Conservation (phyloP, 2,329 filamentous ascomycete species). For the Aspergillus sp. region DNA sequence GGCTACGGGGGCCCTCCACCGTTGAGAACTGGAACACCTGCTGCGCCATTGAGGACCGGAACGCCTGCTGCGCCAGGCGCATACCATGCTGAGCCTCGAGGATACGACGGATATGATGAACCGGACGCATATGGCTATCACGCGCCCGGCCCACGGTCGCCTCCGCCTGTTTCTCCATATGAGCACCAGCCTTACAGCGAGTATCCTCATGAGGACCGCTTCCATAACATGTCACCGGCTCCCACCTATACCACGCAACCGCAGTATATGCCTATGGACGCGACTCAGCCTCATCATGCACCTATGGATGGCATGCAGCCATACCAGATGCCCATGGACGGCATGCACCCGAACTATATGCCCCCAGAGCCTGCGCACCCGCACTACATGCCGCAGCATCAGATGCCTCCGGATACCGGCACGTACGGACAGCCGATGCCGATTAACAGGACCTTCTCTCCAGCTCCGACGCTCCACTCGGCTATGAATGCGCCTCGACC, state of each 20-base stretch:
- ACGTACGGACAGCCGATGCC: neutral
- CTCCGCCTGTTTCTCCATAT: slow-evolving; percentile 23
- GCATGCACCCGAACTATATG: slow-evolving; percentile 9
- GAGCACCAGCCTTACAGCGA: slow-evolving; percentile 27
- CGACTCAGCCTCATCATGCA: slow-evolving; percentile 8
- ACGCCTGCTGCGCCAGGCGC: slow-evolving; percentile 2
- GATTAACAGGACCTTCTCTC: slow-evolving; percentile 1
- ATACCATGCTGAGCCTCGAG: slow-evolving; percentile 11
- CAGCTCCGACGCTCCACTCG: slow-evolving; percentile 18
- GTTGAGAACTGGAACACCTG: slow-evolving; percentile 8
- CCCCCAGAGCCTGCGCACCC: slow-evolving; percentile 21
- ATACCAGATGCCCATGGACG: slow-evolving; percentile 28
- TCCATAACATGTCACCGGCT: slow-evolving; percentile 19
- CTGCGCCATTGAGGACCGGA: slow-evolving; percentile 8
- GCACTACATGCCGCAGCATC: slow-evolving; percentile 22
- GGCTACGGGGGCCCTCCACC: slow-evolving; percentile 22
- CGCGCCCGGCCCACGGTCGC: slow-evolving; percentile 18
- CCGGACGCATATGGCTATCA: slow-evolving; percentile 23
- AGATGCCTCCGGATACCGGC: neutral
- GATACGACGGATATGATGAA: slow-evolving; percentile 12
- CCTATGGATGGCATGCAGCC: slow-evolving; percentile 17
- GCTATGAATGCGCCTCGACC: slow-evolving; percentile 18
- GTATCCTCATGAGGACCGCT: slow-evolving; percentile 17
- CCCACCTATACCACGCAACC: slow-evolving; percentile 27
- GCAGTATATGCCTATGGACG: slow-evolving; percentile 27